These are phyloP conservation scores for Epichloe glyceriae DNA, from an alignment of 2,329 filamentous ascomycete genomes.

Conservation along the genomic window DNA sequence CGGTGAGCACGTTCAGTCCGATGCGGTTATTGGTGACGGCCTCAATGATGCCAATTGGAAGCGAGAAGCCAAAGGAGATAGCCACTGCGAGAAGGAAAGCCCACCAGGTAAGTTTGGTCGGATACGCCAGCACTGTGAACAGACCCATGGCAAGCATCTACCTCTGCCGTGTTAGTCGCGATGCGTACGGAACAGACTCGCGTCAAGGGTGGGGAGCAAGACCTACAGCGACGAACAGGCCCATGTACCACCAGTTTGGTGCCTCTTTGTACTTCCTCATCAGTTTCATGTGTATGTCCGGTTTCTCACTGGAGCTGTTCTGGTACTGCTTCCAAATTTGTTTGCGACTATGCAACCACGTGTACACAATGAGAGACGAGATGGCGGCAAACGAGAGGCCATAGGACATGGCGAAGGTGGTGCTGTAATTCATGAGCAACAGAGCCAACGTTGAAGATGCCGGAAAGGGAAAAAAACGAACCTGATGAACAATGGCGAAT, in stretches of 20 bases:
- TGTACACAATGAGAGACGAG: conserved; percentile 55
- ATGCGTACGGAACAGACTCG: not conserved
- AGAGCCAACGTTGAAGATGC: not conserved
- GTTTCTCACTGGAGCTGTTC: conserved; percentile 44
- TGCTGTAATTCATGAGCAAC: conserved; percentile 28
- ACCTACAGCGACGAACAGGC: conserved; percentile 41
- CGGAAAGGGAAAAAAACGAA: conserved; percentile 7
- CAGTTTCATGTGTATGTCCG: conserved; percentile 51
- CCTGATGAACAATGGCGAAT: conserved; percentile 56
- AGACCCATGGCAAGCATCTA: conserved; percentile 43
- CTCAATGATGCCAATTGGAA: conserved; percentile 58
- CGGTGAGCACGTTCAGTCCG: conserved; percentile 60
- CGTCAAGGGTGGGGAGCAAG: not conserved
- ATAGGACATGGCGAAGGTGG: conserved; percentile 57
- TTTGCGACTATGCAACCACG: conserved; percentile 51
- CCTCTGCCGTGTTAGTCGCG: not conserved
- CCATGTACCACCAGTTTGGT: conserved; percentile 51
- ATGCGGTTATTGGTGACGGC: conserved; percentile 60
- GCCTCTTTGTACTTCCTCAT: conserved; percentile 52
- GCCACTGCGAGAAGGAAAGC: conserved; percentile 53
- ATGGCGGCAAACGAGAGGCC: conserved; percentile 63
- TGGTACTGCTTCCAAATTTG: conserved; percentile 52
- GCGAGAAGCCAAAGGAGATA: conserved; percentile 49
- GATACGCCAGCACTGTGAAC: conserved; percentile 43
- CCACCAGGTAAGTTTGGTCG: conserved; percentile 61